Conservation (phyloP, 768 basidiomycete species). For the Imleria badia region DNA sequence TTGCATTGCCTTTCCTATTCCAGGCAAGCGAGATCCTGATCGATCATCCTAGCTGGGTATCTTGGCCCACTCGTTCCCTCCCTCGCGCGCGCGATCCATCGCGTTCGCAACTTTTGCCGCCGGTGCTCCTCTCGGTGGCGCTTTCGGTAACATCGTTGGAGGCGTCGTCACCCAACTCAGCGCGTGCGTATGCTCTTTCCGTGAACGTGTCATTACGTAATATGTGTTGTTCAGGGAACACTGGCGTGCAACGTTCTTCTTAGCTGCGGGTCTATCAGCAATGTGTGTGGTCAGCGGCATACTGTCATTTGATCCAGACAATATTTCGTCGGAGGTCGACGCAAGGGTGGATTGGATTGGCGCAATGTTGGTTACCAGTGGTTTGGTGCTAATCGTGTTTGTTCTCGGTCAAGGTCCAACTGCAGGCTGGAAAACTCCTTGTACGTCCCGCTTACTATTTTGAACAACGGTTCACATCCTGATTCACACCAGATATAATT, state of each 20-base stretch:
- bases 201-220: background rate
- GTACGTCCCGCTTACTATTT: conserved; percentile 33
- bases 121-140: conserved; percentile 80
- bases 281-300: conserved; percentile 53
- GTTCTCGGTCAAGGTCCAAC: conserved; percentile 67
- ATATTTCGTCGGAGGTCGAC: conserved; percentile 36
- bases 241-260: conserved; percentile 70
- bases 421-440: conserved; percentile 62
- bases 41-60: conserved; percentile 61
- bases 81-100: conserved; percentile 60
- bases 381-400: conserved; percentile 70
- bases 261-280: conserved; percentile 56
- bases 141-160: conserved; percentile 66
- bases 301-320: conserved; percentile 63
- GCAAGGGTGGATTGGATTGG: conserved; percentile 77
- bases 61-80: conserved; percentile 75
- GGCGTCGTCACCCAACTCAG: conserved; percentile 65
- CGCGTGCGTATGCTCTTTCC: conserved; percentile 25
- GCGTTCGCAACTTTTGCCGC: conserved; percentile 86
- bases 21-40: background rate
- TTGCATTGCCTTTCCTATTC: conserved; percentile 1
- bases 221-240: conserved; percentile 28
- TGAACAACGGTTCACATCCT: conserved; percentile 22
- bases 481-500: conserved; percentile 57
- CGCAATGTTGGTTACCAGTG: conserved; percentile 59